phyloP scores from a whole-genome alignment of 2,329 filamentous ascomycete genomes.

The Cladosporium sphaerospermum region DNA sequence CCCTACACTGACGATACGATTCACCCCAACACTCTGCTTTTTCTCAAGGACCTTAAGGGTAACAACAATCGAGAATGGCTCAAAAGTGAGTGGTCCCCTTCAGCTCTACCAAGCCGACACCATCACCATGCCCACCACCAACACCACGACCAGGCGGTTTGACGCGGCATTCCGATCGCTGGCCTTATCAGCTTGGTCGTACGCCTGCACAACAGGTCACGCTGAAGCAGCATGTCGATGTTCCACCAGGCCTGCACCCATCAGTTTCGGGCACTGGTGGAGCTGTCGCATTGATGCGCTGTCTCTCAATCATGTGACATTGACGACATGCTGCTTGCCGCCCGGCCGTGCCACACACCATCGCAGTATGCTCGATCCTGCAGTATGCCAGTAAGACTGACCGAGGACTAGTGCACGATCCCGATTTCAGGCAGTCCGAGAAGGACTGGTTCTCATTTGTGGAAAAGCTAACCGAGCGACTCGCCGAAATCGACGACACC shows the following conservation, averaged over 20 bases:
- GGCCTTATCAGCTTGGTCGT: too few species aligned
- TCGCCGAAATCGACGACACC: conserved; percentile 69
- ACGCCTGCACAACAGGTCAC: too few species aligned
- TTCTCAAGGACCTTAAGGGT: conserved; percentile 51
- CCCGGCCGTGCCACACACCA: background rate
- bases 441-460: conserved; percentile 79
- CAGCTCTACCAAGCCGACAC: too few species aligned
- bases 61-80: conserved; percentile 61
- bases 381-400: background rate
- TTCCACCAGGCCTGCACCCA: too few species aligned
- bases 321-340: background rate
- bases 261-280: too few species aligned
- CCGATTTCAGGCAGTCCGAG: conserved; percentile 69
- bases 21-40: conserved; percentile 59
- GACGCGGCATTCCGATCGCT: too few species aligned
- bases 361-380: background rate
- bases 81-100: conserved; percentile 45
- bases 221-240: too few species aligned
- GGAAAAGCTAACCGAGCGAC: conserved; percentile 61
- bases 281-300: too few species aligned
- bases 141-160: too few species aligned
- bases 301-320: background rate
- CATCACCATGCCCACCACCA: background rate
- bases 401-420: conserved; percentile 59
- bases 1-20: conserved; percentile 53